These are phyloP conservation scores for Cordyceps cateniannulata DNA, from an alignment of 2,329 filamentous ascomycete species.

Conservation along the genomic window DNA sequence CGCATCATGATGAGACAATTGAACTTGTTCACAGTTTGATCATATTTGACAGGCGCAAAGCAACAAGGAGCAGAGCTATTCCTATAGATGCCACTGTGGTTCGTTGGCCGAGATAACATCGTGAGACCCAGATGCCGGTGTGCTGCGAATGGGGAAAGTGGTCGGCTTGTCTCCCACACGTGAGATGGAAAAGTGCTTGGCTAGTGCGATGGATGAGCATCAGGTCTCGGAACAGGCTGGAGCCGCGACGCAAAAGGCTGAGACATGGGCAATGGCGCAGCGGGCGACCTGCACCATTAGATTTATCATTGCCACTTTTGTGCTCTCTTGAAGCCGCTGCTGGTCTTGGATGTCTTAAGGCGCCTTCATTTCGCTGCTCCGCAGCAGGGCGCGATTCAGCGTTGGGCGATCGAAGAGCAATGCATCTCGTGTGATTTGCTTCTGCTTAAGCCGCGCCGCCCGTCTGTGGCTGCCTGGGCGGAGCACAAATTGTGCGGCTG, in stretches of 20 bases:
- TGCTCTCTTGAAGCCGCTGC: background rate
- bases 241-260: background rate
- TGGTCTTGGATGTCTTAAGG: background rate
- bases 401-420: background rate
- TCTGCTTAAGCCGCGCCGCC: background rate
- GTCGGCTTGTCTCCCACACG: background rate
- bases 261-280: background rate
- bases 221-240: slow-evolving; percentile 1
- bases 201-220: background rate
- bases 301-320: background rate
- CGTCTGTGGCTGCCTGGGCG: background rate
- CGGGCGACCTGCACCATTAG: background rate
- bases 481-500: background rate
- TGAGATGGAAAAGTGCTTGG: too few species aligned
- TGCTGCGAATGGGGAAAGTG: background rate
- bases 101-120: background rate
- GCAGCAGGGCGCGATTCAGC: slow-evolving; percentile 1
- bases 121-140: background rate
- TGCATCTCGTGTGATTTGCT: background rate
- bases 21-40: background rate
- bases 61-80: background rate
- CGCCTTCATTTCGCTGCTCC: background rate
- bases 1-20: too few species aligned
- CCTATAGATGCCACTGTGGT: background rate
- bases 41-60: background rate